Percentiles rank a stretch among this genome's conserved stretches.
Conservation (phyloP, 164 flowering plant species). For the Berberis thunbergii region DNA sequence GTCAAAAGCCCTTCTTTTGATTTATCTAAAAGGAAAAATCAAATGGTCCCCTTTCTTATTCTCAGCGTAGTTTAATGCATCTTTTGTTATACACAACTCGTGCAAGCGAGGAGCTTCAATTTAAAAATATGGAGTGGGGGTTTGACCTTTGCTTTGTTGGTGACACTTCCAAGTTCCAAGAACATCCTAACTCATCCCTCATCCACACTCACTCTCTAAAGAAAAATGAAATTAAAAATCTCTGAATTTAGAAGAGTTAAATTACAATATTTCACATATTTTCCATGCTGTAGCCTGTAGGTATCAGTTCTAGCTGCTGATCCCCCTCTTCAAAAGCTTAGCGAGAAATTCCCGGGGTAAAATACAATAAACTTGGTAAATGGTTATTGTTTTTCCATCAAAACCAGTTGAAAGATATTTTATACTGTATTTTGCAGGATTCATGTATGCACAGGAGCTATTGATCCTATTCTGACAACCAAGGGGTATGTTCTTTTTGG, state of each 20-base stretch:
- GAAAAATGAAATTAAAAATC: too few relatives aligned
- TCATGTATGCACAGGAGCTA: constrained; percentile 79
- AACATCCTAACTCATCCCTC: too few relatives aligned
- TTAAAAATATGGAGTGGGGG: too few relatives aligned
- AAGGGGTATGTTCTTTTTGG: constrained; percentile 50
- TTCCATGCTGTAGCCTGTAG: constrained; percentile 49
- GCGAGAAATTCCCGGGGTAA: constrained; percentile 72
- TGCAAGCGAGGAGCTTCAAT: too few relatives aligned
- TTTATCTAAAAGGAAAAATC: too few relatives aligned
- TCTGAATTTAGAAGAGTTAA: neutral
- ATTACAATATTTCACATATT: neutral
- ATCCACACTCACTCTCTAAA: too few relatives aligned
- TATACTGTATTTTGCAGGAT: neutral
- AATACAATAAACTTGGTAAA: neutral
- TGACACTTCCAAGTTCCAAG: too few relatives aligned
- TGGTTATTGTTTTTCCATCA: neutral
- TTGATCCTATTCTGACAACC: constrained; percentile 75
- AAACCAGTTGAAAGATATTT: neutral
- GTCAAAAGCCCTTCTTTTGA: too few relatives aligned
- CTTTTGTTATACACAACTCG: too few relatives aligned
- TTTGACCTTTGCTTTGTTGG: too few relatives aligned
- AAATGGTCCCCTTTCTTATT: too few relatives aligned
- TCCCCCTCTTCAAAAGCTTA: constrained; percentile 94
- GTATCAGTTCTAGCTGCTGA: constrained; percentile 91
- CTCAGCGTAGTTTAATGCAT: too few relatives aligned